Evolutionary conservation across 2,329 filamentous ascomycete species (phyloP).

Genomic region (Colletotrichum sublineola): DNA sequence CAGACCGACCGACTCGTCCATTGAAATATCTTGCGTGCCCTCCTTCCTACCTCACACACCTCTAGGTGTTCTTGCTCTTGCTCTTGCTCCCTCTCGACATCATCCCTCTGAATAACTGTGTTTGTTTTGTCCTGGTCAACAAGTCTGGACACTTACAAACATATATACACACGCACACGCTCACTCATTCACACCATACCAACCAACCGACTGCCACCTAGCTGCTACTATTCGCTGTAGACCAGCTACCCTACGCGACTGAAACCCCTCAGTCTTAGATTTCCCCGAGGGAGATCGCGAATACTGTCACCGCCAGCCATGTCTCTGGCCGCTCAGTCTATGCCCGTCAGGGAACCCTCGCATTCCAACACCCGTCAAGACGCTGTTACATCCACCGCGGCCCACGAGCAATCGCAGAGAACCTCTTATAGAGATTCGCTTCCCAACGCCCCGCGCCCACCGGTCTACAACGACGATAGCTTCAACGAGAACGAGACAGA

Average conservation of each 20-base stretch:
- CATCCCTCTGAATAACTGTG: conserved; percentile 6
- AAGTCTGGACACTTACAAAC: conserved; percentile 36
- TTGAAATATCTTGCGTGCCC: conserved; percentile 40
- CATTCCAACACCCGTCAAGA: conserved; percentile 33
- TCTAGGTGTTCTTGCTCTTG: neutral
- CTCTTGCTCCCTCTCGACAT: conserved; percentile 2
- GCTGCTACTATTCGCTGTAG: conserved; percentile 28
- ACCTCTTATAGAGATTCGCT: conserved; percentile 43
- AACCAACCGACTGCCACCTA: conserved; percentile 1
- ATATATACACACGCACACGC: neutral
- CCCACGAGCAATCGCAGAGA: conserved; percentile 33
- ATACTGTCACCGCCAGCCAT: conserved; percentile 38
- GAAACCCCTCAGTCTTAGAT: conserved; percentile 40
- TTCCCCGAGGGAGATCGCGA: conserved; percentile 36
- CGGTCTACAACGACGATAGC: conserved; percentile 37
- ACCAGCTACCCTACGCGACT: conserved; percentile 33
- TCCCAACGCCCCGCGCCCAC: conserved; percentile 39
- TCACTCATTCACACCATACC: conserved; percentile 6
- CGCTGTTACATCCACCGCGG: neutral
- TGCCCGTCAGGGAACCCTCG: conserved; percentile 41
- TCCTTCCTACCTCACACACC: conserved; percentile 26
- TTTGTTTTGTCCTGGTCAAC: conserved; percentile 2
- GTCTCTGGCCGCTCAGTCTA: conserved; percentile 42
- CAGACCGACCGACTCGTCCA: conserved; percentile 39
- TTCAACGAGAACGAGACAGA: conserved; percentile 43